phyloP scores from a whole-genome alignment of 2,329 filamentous ascomycete species.

The Fusarium coffeatum region DNA sequence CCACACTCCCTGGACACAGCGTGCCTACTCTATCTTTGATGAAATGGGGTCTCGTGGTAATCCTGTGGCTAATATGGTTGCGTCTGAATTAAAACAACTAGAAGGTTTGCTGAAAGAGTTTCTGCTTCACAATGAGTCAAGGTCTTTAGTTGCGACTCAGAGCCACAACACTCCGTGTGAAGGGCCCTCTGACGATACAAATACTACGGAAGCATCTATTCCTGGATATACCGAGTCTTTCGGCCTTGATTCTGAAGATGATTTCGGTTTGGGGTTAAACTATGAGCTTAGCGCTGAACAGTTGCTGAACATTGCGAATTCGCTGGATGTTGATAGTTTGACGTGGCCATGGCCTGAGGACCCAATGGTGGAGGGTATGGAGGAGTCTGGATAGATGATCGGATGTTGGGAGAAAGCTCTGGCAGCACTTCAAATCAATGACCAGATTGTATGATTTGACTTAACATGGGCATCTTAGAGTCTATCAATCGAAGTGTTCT shows the following conservation, averaged over 20 bases:
- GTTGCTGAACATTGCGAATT: conserved; percentile 36
- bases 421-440: neutral
- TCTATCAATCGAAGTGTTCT: too few relatives aligned
- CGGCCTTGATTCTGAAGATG: conserved; percentile 6
- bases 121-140: conserved; percentile 7
- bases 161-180: conserved; percentile 7
- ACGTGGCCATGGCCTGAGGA: conserved; percentile 36
- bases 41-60: conserved; percentile 60
- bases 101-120: conserved; percentile 18
- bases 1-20: conserved; percentile 53
- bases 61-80: conserved; percentile 55
- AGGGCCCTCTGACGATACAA: neutral
- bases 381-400: neutral
- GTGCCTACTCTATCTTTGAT: conserved; percentile 57
- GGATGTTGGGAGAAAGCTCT: neutral
- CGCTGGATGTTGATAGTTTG: conserved; percentile 38
- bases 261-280: conserved; percentile 21
- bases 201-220: neutral
- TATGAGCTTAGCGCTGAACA: conserved; percentile 40
- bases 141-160: neutral
- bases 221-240: conserved; percentile 13
- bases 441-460: neutral
- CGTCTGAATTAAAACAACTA: conserved; percentile 24
- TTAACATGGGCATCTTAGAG: neutral
- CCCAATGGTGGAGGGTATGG: neutral